Evolutionary conservation across 371 early-diverging fungal genomes (phyloP).

Genomic region (Syncephalastrum contaminatum): DNA sequence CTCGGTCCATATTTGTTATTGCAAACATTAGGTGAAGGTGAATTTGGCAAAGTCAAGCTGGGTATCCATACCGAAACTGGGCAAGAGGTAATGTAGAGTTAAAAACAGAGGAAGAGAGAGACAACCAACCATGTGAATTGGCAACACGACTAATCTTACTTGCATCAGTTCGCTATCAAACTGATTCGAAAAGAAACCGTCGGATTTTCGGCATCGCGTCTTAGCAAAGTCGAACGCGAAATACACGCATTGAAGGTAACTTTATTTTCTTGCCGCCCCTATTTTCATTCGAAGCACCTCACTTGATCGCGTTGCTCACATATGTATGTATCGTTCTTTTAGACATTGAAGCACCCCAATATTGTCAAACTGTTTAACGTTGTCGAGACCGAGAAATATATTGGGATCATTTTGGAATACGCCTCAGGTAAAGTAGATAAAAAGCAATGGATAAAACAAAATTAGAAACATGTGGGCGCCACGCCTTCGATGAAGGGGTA

Average conservation of each 20-base stretch:
- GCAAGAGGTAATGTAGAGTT: conserved; percentile 90
- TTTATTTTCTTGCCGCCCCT: background rate
- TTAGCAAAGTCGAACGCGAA: conserved; percentile 73
- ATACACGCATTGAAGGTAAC: conserved; percentile 64
- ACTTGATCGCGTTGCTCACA: background rate
- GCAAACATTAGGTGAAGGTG: conserved; percentile 96
- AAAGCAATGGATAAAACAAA: too few species aligned
- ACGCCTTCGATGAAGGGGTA: background rate
- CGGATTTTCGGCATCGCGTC: conserved; percentile 43
- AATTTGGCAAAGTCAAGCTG: conserved; percentile 97
- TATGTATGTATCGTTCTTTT: background rate
- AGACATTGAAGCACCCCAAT: conserved; percentile 73
- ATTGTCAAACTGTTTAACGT: conserved; percentile 77
- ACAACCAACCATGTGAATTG: background rate
- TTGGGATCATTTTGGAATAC: conserved; percentile 71
- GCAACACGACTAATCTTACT: background rate
- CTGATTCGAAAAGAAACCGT: conserved; percentile 61
- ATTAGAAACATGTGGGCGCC: background rate
- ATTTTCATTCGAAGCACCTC: background rate
- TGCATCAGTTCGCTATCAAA: conserved; percentile 62
- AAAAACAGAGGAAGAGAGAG: background rate
- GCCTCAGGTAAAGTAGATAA: conserved; percentile 49
- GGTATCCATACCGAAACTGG: conserved; percentile 88
- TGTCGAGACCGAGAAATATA: conserved; percentile 69
- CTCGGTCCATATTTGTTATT: conserved; percentile 89